A percentile compares a stretch with the other conserved stretches of the same genome.
phyloP scores from a whole-genome alignment of 768 basidiomycete species.

The Boletus insuetus region DNA sequence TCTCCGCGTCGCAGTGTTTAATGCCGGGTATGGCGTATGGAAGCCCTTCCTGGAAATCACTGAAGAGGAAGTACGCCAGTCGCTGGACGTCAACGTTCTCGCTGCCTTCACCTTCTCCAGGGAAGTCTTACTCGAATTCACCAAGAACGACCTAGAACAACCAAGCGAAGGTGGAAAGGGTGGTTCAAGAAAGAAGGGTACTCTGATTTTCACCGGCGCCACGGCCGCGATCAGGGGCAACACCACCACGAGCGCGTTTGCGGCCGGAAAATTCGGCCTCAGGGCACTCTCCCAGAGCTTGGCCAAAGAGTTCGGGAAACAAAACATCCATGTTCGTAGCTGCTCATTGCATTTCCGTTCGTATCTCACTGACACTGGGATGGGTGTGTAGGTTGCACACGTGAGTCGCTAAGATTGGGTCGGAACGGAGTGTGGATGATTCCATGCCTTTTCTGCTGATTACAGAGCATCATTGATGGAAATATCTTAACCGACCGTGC shows the following conservation, averaged over 20 bases:
- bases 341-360: background rate
- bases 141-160: conserved; percentile 45
- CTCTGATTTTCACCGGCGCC: conserved; percentile 71
- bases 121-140: conserved; percentile 57
- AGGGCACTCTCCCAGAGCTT: conserved; percentile 68
- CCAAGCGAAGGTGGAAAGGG: conserved; percentile 38
- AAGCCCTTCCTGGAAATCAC: conserved; percentile 67
- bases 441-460: background rate
- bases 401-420: conserved; percentile 37
- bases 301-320: conserved; percentile 70
- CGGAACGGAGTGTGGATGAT: background rate
- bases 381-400: conserved; percentile 52
- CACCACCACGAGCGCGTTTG: conserved; percentile 54
- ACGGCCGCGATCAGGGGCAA: conserved; percentile 68
- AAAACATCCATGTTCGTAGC: conserved; percentile 64
- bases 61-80: conserved; percentile 51
- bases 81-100: conserved; percentile 51
- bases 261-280: conserved; percentile 61
- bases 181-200: conserved; percentile 55
- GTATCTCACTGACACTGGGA: background rate
- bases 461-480: conserved; percentile 69
- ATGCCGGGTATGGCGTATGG: conserved; percentile 55
- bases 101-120: conserved; percentile 64
- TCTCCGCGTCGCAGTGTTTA: conserved; percentile 64
- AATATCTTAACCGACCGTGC: conserved; percentile 42